A percentile compares a stretch with the other conserved stretches of the same genome.
Conservation (phyloP, 2,329 filamentous ascomycete species). For the Hypoxylon sp. region DNA sequence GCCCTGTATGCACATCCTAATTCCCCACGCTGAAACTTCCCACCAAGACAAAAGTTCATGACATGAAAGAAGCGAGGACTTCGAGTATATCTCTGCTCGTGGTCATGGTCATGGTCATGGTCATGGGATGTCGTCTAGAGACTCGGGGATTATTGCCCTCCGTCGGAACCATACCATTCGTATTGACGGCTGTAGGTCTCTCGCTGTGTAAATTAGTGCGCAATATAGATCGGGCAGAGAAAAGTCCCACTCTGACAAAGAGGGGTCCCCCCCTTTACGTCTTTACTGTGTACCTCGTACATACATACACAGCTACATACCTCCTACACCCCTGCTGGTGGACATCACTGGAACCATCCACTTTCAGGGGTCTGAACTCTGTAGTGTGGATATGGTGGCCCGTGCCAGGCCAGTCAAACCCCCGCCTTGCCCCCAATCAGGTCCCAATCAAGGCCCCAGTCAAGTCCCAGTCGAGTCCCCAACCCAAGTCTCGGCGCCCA, state of each 20-base stretch:
- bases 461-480: neutral
- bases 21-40: slow-evolving; percentile 24
- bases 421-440: slow-evolving; percentile 19
- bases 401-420: slow-evolving; percentile 30
- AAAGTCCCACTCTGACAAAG: slow-evolving; percentile 34
- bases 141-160: slow-evolving; percentile 37
- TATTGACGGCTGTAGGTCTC: slow-evolving; percentile 8
- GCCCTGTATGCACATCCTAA: slow-evolving; percentile 26
- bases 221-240: slow-evolving; percentile 23
- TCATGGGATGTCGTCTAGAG: slow-evolving; percentile 6
- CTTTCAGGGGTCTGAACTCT: slow-evolving; percentile 4
- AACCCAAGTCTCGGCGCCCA: slow-evolving; percentile 24
- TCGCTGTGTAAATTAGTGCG: slow-evolving; percentile 27
- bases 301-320: neutral
- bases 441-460: slow-evolving; percentile 8
- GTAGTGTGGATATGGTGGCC: slow-evolving; percentile 24
- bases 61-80: slow-evolving; percentile 1
- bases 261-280: slow-evolving; percentile 21
- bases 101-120: slow-evolving; percentile 7
- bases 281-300: slow-evolving; percentile 3
- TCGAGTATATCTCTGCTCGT: neutral
- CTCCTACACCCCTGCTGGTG: neutral
- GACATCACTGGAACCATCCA: neutral
- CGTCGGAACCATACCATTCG: slow-evolving; percentile 17
- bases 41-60: slow-evolving; percentile 30